phyloP scores from a whole-genome alignment of 1,139 yeast species.

The Candida neerlandica region DNA sequence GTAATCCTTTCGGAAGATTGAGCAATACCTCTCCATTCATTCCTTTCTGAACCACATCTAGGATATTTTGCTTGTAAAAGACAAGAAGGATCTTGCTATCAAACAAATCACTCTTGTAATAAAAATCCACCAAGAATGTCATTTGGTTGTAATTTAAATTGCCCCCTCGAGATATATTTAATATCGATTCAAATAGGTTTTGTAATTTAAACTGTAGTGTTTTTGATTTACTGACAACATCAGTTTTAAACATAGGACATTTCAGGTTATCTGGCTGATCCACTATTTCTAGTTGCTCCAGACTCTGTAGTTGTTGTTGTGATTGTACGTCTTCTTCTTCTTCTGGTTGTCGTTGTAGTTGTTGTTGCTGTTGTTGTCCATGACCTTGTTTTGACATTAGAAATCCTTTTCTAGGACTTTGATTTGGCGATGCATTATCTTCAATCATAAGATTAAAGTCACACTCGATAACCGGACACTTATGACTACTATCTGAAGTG shows the following conservation, averaged over 20 bases:
- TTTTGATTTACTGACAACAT: background rate
- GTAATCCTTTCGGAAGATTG: constrained; percentile 14
- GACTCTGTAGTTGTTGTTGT: background rate
- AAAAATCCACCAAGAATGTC: constrained; percentile 35
- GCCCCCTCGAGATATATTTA: constrained; percentile 25
- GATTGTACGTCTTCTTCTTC: background rate
- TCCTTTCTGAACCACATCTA: constrained; percentile 19
- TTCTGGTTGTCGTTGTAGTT: background rate
- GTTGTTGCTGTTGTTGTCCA: constrained; percentile 2
- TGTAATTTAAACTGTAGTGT: constrained; percentile 16
- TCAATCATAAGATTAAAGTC: constrained; percentile 43
- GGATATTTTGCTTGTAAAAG: constrained; percentile 33
- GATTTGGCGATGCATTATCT: constrained; percentile 17
- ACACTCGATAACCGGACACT: constrained; percentile 47
- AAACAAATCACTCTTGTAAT: constrained; percentile 23
- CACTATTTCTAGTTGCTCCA: background rate
- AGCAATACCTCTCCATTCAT: constrained; percentile 20
- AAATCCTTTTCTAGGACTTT: constrained; percentile 12
- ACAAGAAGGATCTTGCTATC: constrained; percentile 28
- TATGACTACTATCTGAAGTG: constrained; percentile 14
- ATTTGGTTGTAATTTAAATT: constrained; percentile 32
- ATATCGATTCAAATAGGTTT: constrained; percentile 31
- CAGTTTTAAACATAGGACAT: constrained; percentile 4
- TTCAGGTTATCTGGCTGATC: background rate
- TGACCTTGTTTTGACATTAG: background rate